phyloP scores from a whole-genome alignment of 169 alveolate genomes.

The Plasmodium berghei region DNA sequence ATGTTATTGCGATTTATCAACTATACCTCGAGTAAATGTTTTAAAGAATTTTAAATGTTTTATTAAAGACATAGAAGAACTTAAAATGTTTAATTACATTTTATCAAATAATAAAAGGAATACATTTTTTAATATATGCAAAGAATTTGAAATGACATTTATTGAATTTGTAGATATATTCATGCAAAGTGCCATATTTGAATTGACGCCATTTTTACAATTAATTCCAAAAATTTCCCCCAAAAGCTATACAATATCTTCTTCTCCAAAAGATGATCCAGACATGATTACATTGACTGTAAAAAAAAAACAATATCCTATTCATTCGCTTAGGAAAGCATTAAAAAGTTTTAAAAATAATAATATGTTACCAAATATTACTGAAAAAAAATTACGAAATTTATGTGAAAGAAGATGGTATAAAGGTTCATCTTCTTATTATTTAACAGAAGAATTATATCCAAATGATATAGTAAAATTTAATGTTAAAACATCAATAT shows the following conservation, averaged over 20 bases:
- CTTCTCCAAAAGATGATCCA: constrained; percentile 80
- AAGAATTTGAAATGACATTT: constrained; percentile 79
- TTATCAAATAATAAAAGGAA: constrained; percentile 65
- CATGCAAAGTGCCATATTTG: constrained; percentile 81
- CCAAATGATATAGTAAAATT: constrained; percentile 32
- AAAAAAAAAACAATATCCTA: constrained; percentile 66
- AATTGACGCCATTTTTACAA: constrained; percentile 86
- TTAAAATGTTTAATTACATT: constrained; percentile 67
- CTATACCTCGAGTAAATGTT: constrained; percentile 81
- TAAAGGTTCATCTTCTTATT: constrained; percentile 63
- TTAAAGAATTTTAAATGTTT: constrained; percentile 81
- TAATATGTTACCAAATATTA: constrained; percentile 65
- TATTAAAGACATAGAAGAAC: constrained; percentile 80
- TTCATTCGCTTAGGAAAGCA: constrained; percentile 69
- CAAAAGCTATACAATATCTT: constrained; percentile 87
- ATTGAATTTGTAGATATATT: constrained; percentile 84
- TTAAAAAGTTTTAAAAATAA: constrained; percentile 57
- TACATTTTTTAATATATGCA: constrained; percentile 71
- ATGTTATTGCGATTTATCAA: constrained; percentile 84
- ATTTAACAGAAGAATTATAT: constrained; percentile 69
- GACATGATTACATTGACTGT: constrained; percentile 54
- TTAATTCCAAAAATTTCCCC: constrained; percentile 84
- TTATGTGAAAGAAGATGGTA: constrained; percentile 65
- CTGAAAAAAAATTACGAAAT: constrained; percentile 50
- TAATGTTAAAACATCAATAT: constrained; percentile 56